These are phyloP conservation scores for Lecanicillium sp. DNA, from an alignment of 2,329 filamentous ascomycete genomes.

Conservation along the genomic window DNA sequence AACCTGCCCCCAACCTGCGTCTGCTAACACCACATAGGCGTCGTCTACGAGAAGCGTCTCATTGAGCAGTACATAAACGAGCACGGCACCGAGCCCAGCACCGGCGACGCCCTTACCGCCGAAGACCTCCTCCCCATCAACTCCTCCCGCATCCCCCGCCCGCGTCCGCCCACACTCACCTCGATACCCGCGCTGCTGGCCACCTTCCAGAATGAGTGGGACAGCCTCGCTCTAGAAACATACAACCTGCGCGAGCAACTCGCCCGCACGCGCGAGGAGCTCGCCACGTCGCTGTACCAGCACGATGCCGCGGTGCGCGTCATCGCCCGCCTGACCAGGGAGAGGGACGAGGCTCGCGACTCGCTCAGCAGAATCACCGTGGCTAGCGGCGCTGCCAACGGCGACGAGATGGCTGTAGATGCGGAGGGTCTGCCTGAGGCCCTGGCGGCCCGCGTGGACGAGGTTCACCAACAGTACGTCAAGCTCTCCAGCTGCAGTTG, in stretches of 20 bases:
- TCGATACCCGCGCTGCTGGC: slow-evolving; percentile 92
- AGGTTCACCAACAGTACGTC: slow-evolving; percentile 71
- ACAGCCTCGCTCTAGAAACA: slow-evolving; percentile 83
- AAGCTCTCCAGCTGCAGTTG: not conserved
- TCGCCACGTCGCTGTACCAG: slow-evolving; percentile 90
- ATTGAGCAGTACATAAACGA: slow-evolving; percentile 94
- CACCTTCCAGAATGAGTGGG: slow-evolving; percentile 98
- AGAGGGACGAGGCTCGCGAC: slow-evolving; percentile 87
- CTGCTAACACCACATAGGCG: slow-evolving; percentile 45
- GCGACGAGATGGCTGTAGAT: slow-evolving; percentile 92
- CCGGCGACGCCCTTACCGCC: slow-evolving; percentile 72
- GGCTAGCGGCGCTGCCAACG: slow-evolving; percentile 48
- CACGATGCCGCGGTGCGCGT: slow-evolving; percentile 95
- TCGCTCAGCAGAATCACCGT: slow-evolving; percentile 82
- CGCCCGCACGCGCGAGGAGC: slow-evolving; percentile 83
- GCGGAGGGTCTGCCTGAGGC: slow-evolving; percentile 67
- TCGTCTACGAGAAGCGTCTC: slow-evolving; percentile 89
- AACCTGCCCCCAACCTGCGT: not conserved
- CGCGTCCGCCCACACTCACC: slow-evolving; percentile 85
- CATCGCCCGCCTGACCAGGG: slow-evolving; percentile 82
- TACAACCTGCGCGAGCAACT: slow-evolving; percentile 88
- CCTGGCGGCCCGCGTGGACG: slow-evolving; percentile 67
- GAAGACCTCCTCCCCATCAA: slow-evolving; percentile 89
- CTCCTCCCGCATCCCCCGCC: slow-evolving; percentile 74
- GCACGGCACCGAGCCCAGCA: slow-evolving; percentile 87